A percentile compares a stretch with the other conserved stretches of the same genome.
phyloP scores from a whole-genome alignment of 2,329 filamentous ascomycete species.

The Scleromitrula shiraiana region DNA sequence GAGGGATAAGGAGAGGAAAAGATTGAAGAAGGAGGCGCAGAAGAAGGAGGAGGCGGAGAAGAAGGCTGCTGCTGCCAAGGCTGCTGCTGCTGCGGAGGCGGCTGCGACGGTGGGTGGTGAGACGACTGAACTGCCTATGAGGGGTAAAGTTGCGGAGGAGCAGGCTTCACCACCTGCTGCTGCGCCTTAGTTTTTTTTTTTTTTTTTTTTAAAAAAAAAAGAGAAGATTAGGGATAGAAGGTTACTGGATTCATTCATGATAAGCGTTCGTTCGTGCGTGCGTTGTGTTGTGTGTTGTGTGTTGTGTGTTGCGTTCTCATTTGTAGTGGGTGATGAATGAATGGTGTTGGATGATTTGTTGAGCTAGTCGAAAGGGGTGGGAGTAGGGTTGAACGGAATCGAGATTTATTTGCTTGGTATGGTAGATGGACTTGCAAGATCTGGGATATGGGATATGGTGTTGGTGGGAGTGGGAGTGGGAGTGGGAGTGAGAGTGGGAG shows the following conservation, averaged over 20 bases:
- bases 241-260: neutral
- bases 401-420: too few relatives aligned
- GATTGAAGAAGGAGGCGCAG: slow-evolving; percentile 35
- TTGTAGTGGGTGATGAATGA: too few relatives aligned
- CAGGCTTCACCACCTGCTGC: slow-evolving; percentile 28
- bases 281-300: too few relatives aligned
- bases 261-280: too few relatives aligned
- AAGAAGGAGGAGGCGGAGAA: slow-evolving; percentile 30
- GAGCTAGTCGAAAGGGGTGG: too few relatives aligned
- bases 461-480: neutral
- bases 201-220: too few relatives aligned
- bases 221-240: neutral
- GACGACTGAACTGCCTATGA: slow-evolving; percentile 21
- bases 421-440: too few relatives aligned
- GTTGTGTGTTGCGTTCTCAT: too few relatives aligned
- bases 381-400: too few relatives aligned
- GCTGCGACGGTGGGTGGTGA: slow-evolving; percentile 22
- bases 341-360: too few relatives aligned
- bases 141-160: slow-evolving; percentile 26
- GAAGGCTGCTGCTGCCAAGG: slow-evolving; percentile 18
- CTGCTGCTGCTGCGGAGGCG: slow-evolving; percentile 24
- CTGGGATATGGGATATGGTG: too few relatives aligned
- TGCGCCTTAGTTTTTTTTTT: too few relatives aligned
- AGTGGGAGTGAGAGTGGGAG: neutral
- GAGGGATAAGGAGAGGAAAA: slow-evolving; percentile 37